A percentile compares a stretch with the other conserved stretches of the same genome.
phyloP scores from a whole-genome alignment of 352 stramenopile species.

The Pythium dissotocum region DNA sequence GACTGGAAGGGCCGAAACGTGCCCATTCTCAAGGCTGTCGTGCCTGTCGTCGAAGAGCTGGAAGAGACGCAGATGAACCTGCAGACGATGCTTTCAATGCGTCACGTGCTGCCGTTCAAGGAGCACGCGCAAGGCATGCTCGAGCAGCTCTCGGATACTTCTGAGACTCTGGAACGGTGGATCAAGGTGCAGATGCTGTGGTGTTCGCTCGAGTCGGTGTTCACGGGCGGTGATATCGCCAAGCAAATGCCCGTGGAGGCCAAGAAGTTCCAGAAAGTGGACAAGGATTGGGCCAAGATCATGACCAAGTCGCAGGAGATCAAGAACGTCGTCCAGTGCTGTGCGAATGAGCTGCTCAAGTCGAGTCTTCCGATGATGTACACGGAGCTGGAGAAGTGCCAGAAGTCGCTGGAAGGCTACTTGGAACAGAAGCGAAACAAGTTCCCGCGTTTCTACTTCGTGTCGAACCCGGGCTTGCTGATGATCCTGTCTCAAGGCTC shows the following conservation, averaged over 20 bases:
- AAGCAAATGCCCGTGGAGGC: constrained; percentile 99
- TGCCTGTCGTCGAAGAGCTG: constrained; percentile 96
- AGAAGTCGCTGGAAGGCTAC: constrained; percentile 98
- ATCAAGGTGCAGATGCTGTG: constrained; percentile 99
- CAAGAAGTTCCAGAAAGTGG: constrained; percentile 97
- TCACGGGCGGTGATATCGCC: constrained; percentile 98
- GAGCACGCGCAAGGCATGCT: constrained; percentile 95
- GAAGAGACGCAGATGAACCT: constrained; percentile 98
- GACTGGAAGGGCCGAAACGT: constrained; percentile 94
- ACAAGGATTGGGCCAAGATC: constrained; percentile 99
- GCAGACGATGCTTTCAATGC: constrained; percentile 98
- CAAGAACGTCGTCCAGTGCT: constrained; percentile 93
- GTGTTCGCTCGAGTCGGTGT: constrained; percentile 98
- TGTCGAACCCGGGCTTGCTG: constrained; percentile 96
- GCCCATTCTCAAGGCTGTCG: constrained; percentile 95
- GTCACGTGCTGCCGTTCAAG: constrained; percentile 96
- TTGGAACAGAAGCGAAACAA: constrained; percentile 98
- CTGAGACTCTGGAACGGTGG: constrained; percentile 97
- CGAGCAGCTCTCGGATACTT: constrained; percentile 94
- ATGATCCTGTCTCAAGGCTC: constrained; percentile 97
- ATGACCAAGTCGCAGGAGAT: constrained; percentile 93
- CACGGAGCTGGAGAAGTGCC: constrained; percentile 97
- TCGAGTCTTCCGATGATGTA: constrained; percentile 97
- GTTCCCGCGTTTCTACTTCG: constrained; percentile 99
- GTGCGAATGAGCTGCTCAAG: constrained; percentile 96